Evolutionary conservation across 495 filamentous ascomycete species (phyloP).

Genomic region (Penicillium canariense): DNA sequence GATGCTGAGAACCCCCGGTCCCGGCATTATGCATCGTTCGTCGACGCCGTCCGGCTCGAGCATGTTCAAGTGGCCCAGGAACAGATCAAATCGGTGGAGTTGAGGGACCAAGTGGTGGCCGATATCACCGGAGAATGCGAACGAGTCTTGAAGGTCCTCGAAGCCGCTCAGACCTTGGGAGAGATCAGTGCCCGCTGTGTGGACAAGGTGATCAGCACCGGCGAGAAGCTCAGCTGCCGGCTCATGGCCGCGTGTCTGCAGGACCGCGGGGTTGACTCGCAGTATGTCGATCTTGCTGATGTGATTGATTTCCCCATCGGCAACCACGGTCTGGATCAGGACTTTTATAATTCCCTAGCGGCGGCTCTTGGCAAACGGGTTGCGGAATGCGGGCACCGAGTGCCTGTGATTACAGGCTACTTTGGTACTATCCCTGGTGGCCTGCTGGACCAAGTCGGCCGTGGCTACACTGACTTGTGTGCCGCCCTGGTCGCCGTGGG

Average conservation of each 20-base stretch:
- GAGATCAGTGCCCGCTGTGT: slow-evolving; percentile 79
- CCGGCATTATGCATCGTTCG: slow-evolving; percentile 63
- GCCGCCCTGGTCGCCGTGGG: slow-evolving; percentile 81
- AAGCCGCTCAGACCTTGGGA: slow-evolving; percentile 56
- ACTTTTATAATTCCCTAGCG: slow-evolving; percentile 77
- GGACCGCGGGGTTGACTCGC: slow-evolving; percentile 73
- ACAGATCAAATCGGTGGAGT: slow-evolving; percentile 58
- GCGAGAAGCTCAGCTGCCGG: slow-evolving; percentile 88
- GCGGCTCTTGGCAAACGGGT: slow-evolving; percentile 64
- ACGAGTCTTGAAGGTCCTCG: slow-evolving; percentile 55
- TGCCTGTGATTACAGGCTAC: slow-evolving; percentile 81
- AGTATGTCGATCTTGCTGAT: slow-evolving; percentile 84
- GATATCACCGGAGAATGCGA: slow-evolving; percentile 73
- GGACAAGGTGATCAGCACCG: slow-evolving; percentile 87
- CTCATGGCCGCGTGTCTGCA: slow-evolving; percentile 81
- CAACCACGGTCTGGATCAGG: slow-evolving; percentile 61
- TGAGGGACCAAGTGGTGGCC: slow-evolving; percentile 54
- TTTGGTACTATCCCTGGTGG: slow-evolving; percentile 85
- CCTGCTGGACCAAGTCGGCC: slow-evolving; percentile 73
- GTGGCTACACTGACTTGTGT: slow-evolving; percentile 89
- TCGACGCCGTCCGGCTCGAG: slow-evolving; percentile 71
- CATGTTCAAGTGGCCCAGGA: slow-evolving; percentile 65
- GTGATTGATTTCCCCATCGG: slow-evolving; percentile 60
- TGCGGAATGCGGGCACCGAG: slow-evolving; percentile 61
- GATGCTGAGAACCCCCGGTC: slow-evolving; percentile 61